phyloP scores from a whole-genome alignment of 2,329 filamentous ascomycete species.

The Plectosphaerella cucumerina region DNA sequence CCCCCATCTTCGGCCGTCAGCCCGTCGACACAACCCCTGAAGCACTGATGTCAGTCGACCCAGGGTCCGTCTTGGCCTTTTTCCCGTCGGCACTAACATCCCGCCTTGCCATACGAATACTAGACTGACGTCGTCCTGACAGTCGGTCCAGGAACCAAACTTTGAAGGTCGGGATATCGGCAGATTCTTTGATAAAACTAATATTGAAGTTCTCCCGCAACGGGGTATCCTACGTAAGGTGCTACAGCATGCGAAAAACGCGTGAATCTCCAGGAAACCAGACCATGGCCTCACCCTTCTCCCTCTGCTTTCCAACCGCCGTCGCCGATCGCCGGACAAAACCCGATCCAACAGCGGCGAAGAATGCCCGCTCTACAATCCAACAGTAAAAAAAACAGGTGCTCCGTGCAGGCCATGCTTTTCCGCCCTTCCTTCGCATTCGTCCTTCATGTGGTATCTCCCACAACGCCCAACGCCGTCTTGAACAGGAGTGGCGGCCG shows the following conservation, averaged over 20 bases:
- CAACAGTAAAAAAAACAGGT: not conserved
- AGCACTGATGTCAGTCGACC: not conserved
- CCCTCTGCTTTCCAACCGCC: no score
- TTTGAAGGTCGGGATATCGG: no score
- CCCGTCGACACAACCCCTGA: not conserved
- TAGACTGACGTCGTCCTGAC: not conserved
- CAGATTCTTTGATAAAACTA: no score
- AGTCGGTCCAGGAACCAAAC: not conserved
- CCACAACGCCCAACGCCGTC: not conserved
- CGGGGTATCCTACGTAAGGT: no score
- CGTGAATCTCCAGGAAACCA: no score
- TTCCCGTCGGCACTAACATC: not conserved
- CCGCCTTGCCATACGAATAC: not conserved
- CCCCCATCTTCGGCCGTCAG: no score
- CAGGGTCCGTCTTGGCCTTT: not conserved
- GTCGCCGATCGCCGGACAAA: no score
- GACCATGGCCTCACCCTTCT: no score
- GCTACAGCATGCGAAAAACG: no score
- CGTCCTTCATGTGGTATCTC: not conserved
- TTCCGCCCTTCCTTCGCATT: not conserved
- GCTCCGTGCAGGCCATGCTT: conserved; percentile 4
- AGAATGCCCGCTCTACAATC: not conserved
- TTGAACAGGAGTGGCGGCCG: not conserved
- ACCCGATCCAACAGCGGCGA: not conserved
- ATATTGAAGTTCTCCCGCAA: no score